These are phyloP conservation scores for Tilletia caries DNA, from an alignment of 1,284 basidiomycete species.

Conservation along the genomic window DNA sequence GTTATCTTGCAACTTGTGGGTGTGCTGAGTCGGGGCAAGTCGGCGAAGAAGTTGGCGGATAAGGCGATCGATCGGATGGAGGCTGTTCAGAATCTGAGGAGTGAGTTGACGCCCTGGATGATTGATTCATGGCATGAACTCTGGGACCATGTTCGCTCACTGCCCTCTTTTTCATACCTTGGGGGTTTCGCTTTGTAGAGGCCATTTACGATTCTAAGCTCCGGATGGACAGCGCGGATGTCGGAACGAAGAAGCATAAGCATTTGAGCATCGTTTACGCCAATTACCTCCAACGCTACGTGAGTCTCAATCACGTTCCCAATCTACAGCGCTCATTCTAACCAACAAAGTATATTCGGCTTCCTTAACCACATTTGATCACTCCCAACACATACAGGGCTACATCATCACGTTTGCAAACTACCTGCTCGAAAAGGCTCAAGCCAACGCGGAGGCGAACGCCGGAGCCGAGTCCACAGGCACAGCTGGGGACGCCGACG, in stretches of 20 bases:
- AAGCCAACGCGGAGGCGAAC: constrained; percentile 50
- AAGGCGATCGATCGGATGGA: constrained; percentile 55
- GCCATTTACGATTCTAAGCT: constrained; percentile 50
- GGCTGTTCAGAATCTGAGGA: constrained; percentile 51
- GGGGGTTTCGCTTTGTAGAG: constrained; percentile 12
- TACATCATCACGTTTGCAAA: constrained; percentile 92
- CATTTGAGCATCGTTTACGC: constrained; percentile 40
- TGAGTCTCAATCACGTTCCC: background rate
- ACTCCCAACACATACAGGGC: too few relatives aligned
- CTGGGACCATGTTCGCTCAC: too few relatives aligned
- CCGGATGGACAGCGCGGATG: constrained; percentile 44
- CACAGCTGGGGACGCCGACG: background rate
- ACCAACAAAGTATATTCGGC: too few relatives aligned
- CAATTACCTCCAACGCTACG: constrained; percentile 62
- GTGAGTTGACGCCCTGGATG: background rate
- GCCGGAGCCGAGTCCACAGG: constrained; percentile 19
- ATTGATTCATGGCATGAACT: background rate
- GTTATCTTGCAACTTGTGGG: constrained; percentile 89
- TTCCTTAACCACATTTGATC: too few relatives aligned
- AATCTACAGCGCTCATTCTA: background rate
- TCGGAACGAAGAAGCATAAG: constrained; percentile 34
- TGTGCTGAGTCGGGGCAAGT: constrained; percentile 81
- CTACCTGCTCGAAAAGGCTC: constrained; percentile 74
- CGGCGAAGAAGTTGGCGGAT: constrained; percentile 90
- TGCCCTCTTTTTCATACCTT: too few relatives aligned